phyloP scores from a whole-genome alignment of 2,329 filamentous ascomycete genomes.

The Aspergillus sergii region DNA sequence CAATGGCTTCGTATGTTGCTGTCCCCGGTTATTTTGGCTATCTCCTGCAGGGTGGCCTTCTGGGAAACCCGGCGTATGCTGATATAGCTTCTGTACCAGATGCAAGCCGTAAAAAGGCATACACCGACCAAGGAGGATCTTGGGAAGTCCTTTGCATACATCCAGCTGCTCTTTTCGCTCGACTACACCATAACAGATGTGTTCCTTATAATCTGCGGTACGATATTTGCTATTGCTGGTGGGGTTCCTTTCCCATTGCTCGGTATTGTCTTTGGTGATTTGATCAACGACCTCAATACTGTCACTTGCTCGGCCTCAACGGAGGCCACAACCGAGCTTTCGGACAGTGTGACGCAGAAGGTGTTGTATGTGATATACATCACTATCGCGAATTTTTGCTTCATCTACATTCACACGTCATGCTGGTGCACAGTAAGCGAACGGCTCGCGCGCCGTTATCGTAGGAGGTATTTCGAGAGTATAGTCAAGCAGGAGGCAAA shows the following conservation, averaged over 20 bases:
- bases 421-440: conserved; percentile 68
- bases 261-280: conserved; percentile 43
- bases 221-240: conserved; percentile 36
- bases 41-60: background rate
- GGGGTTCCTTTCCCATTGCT: conserved; percentile 44
- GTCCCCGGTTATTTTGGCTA: background rate
- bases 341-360: conserved; percentile 43
- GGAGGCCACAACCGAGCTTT: conserved; percentile 12
- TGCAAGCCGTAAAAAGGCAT: conserved; percentile 17
- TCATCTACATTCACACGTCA: conserved; percentile 65
- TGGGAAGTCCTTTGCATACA: conserved; percentile 26
- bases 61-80: background rate
- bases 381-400: conserved; percentile 62
- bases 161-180: conserved; percentile 29
- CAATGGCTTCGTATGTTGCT: conserved; percentile 7
- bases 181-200: conserved; percentile 33
- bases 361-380: conserved; percentile 66
- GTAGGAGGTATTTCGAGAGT: conserved; percentile 61
- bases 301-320: conserved; percentile 27
- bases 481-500: conserved; percentile 63
- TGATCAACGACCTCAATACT: conserved; percentile 43
- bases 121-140: conserved; percentile 23
- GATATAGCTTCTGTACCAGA: conserved; percentile 1
- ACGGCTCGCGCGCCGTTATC: conserved; percentile 63
- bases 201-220: conserved; percentile 29